Evolutionary conservation across 148 eudicot genomes (phyloP), one percentile per base, ranked within the genome.

Genomic region (Rhododendron kiyosumense): DNA sequence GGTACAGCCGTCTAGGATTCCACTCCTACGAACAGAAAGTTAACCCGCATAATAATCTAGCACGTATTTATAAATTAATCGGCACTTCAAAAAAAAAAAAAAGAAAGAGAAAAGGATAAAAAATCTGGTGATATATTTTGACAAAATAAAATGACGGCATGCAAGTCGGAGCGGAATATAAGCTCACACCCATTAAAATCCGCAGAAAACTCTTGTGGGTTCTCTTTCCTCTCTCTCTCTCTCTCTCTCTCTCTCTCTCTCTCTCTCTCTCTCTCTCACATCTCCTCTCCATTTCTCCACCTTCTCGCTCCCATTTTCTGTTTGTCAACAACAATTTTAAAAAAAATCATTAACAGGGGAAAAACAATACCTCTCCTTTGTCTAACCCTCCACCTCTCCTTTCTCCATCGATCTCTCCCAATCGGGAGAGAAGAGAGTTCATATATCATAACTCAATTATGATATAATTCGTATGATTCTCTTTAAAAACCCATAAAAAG

Each of bases 171-270:
- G 71, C 85, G 85, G 67, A 85, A 77, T 67, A 32, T 78, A 69
- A 78, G 88, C 83, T 83, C 67, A 28, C 59, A n/a, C 90, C 87
- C 71, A 77, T 85, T 59, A 59, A 85, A 88, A 83, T 77, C 84
- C 73, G 59, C 85, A 51, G 63, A 76, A 63, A 69, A 28, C 75
- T 69, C 75, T 10, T 11, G 36, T 28, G 36, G 34, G 34, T 38
- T 48, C 28, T 73, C 69, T 52, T 36, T 52, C 15, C 22, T 20
- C 75, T 71, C 76, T 78, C 86, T 14, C 81, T 43, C 80, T 63
- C 84, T 67, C 34, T 65, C 67, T 79, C 51, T 51, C 73, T 63
- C 75, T 32, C 67, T n/a, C 84, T 15, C 87, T 45, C 32, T 38
- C 67, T 30, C 38, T 51, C 71, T 28, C 74, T 74, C 75, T 65